These are phyloP conservation scores for Neurospora sp. DNA, from an alignment of 495 filamentous ascomycete genomes.

Conservation along the genomic window DNA sequence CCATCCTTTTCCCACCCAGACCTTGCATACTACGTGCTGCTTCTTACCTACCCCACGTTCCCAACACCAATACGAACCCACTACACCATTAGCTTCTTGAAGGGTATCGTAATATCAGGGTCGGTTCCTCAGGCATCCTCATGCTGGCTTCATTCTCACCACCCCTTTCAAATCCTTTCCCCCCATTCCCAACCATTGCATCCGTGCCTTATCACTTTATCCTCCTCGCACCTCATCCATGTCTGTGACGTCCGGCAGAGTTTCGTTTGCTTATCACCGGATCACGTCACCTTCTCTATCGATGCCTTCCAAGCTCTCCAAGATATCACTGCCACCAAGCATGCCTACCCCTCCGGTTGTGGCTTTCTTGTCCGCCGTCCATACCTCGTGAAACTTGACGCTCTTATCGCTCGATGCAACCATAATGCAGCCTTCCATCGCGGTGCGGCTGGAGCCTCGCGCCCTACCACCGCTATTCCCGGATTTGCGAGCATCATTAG, in stretches of 20 bases:
- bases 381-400: constrained; percentile 95
- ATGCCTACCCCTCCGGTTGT: constrained; percentile 50
- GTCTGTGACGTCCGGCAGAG: not conserved
- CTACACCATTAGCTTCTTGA: not conserved
- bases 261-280: constrained; percentile 25
- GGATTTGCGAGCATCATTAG: constrained; percentile 17
- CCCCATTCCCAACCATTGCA: not conserved
- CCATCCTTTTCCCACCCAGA: not conserved
- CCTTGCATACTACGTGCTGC: not conserved
- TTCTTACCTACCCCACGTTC: not conserved
- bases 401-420: constrained; percentile 89
- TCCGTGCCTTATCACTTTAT: not conserved
- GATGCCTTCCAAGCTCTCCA: constrained; percentile 77
- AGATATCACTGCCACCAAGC: constrained; percentile 77
- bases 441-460: constrained; percentile 38
- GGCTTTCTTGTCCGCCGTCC: constrained; percentile 54
- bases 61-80: not conserved
- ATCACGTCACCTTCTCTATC: constrained; percentile 62
- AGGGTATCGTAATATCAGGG: not conserved
- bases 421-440: constrained; percentile 85
- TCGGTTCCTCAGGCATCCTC: not conserved
- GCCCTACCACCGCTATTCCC: not conserved
- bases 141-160: not conserved
- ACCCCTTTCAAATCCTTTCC: not conserved
- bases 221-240: not conserved